Conservation (phyloP, 1,139 yeast species). For the Tardiomyces depauwii region DNA sequence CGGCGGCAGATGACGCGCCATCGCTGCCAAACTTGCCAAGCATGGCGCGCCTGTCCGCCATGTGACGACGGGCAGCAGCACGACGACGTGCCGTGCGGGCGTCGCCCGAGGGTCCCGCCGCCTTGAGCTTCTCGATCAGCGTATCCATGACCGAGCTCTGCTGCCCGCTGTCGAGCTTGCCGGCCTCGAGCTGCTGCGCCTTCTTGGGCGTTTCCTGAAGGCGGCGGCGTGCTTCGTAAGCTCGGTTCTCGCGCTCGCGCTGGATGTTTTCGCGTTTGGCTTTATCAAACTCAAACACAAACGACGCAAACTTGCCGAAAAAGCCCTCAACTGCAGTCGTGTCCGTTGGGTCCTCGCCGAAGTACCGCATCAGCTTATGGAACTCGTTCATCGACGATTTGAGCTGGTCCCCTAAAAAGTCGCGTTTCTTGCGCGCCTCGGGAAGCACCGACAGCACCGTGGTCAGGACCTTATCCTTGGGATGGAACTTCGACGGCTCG, state of each 20-base stretch:
- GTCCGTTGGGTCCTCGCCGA: conserved; percentile 72
- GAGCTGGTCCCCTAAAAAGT: conserved; percentile 45
- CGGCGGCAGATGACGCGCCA: neutral
- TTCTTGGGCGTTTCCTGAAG: conserved; percentile 38
- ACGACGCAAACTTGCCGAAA: conserved; percentile 61
- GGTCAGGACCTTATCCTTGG: conserved; percentile 54
- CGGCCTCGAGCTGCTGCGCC: conserved; percentile 18
- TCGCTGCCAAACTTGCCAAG: neutral
- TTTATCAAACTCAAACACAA: conserved; percentile 61
- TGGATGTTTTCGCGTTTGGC: conserved; percentile 68
- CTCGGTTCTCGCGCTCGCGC: conserved; percentile 67
- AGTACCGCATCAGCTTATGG: conserved; percentile 56
- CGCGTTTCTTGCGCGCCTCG: conserved; percentile 52
- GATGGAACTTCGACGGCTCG: conserved; percentile 57
- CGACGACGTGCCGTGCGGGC: conserved; percentile 73
- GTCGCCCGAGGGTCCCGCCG: conserved; percentile 63
- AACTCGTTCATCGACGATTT: conserved; percentile 43
- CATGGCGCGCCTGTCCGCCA: conserved; percentile 15
- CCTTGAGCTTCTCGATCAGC: conserved; percentile 58
- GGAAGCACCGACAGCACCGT: conserved; percentile 43
- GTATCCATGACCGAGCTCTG: conserved; percentile 45
- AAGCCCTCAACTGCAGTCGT: conserved; percentile 51
- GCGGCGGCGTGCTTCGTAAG: conserved; percentile 64
- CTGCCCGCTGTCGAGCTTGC: conserved; percentile 8
- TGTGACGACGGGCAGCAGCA: conserved; percentile 51